Percentiles rank a stretch among this genome's conserved stretches.
These are phyloP conservation scores for Aspergillus floridensis DNA, from an alignment of 2,329 filamentous ascomycete species.

Conservation along the genomic window DNA sequence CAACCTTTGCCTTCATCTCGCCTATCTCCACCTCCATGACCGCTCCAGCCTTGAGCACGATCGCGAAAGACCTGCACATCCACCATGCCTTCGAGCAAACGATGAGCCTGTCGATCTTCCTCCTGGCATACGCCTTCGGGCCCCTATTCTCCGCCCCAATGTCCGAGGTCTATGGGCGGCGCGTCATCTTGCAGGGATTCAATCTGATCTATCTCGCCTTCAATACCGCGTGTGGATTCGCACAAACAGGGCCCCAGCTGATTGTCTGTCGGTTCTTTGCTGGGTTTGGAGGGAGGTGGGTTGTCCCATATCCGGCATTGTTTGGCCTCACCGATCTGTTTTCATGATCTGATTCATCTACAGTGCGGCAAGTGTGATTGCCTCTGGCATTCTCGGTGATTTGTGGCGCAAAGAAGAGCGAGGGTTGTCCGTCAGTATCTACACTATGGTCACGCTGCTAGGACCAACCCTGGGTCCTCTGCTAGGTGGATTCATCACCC, in stretches of 20 bases:
- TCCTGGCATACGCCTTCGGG: conserved; percentile 54
- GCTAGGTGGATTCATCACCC: conserved; percentile 62
- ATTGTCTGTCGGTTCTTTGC: conserved; percentile 59
- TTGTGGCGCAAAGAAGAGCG: conserved; percentile 60
- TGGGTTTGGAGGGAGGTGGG: conserved; percentile 51
- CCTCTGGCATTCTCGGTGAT: conserved; percentile 49
- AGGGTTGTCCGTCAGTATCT: conserved; percentile 61
- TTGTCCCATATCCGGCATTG: too few relatives aligned
- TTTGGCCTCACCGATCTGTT: conserved; percentile 7
- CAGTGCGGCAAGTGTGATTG: background rate
- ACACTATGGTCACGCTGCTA: conserved; percentile 61
- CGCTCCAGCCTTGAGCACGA: conserved; percentile 50
- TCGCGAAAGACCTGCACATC: conserved; percentile 55
- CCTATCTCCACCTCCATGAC: conserved; percentile 63
- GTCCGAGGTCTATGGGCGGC: conserved; percentile 57
- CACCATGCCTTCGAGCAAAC: conserved; percentile 43
- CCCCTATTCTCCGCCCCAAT: conserved; percentile 53
- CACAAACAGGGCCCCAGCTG: conserved; percentile 52
- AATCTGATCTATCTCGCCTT: conserved; percentile 58
- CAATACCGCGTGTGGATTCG: conserved; percentile 59
- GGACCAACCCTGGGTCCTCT: conserved; percentile 66
- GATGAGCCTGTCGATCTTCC: conserved; percentile 55
- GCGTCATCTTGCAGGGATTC: conserved; percentile 52
- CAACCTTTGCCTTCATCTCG: conserved; percentile 60
- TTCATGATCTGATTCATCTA: too few relatives aligned